phyloP scores from a whole-genome alignment of 306 rosid species.

The Vigna unguiculata region DNA sequence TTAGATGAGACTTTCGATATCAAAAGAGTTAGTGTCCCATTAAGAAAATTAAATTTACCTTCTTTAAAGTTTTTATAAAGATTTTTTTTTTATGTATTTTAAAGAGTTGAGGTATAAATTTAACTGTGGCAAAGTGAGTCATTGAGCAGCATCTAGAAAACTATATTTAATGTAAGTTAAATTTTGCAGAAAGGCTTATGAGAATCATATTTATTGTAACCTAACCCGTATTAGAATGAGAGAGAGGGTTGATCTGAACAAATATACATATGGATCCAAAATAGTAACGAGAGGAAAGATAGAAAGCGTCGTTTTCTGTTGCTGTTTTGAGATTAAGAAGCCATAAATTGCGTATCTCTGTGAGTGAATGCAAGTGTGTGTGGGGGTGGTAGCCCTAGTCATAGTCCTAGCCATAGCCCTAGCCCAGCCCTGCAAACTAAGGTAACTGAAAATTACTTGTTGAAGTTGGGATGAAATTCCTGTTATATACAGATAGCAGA shows the following conservation, averaged over 20 bases:
- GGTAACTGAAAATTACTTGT: conserved; percentile 43
- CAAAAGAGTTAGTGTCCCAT: too few relatives aligned
- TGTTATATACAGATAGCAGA: conserved; percentile 16
- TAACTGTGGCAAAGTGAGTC: too few relatives aligned
- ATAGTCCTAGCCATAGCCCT: not conserved
- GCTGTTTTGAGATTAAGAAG: not conserved
- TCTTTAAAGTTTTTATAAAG: too few relatives aligned
- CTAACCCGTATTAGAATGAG: not conserved
- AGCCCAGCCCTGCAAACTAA: conserved; percentile 24
- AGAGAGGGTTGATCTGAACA: not conserved
- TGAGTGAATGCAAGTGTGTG: conserved; percentile 43
- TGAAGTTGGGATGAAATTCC: conserved; percentile 45
- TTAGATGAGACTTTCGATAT: too few relatives aligned
- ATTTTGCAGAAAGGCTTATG: not conserved
- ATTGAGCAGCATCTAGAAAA: too few relatives aligned
- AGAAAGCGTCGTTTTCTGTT: conserved; percentile 36
- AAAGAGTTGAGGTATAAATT: too few relatives aligned
- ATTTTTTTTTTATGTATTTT: too few relatives aligned
- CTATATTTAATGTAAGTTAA: not conserved
- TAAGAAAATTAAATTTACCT: too few relatives aligned
- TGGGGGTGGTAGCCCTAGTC: not conserved
- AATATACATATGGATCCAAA: not conserved
- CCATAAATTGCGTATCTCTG: conserved; percentile 50
- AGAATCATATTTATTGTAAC: not conserved
- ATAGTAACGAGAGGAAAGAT: not conserved